A percentile compares a stretch with the other conserved stretches of the same genome.
Evolutionary conservation across 805 yeast species (phyloP).

Genomic region (Saturnispora saitoi): DNA sequence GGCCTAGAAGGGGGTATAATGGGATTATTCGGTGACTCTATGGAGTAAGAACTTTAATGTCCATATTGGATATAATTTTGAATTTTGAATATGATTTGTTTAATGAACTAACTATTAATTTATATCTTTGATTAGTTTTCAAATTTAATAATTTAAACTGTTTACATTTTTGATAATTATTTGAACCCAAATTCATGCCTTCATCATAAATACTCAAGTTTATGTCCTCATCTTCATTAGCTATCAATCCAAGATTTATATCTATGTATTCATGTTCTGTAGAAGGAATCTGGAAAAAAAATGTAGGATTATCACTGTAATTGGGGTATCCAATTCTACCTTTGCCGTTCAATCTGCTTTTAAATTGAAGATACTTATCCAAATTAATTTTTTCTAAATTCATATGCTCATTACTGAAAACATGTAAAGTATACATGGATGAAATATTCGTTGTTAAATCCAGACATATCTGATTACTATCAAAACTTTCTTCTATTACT

Average conservation of each 20-base stretch:
- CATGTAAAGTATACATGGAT: conserved; percentile 1
- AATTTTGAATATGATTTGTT: conserved; percentile 1
- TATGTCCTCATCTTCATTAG: not conserved
- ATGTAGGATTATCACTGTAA: not conserved
- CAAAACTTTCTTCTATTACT: not conserved
- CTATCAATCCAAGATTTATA: not conserved
- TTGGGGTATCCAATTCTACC: not conserved
- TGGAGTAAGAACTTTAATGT: not conserved
- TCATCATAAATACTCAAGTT: not conserved
- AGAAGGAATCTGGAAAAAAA: not conserved
- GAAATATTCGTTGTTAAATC: not conserved
- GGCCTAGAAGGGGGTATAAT: conserved; percentile 13
- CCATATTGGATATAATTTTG: not conserved
- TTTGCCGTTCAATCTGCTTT: not conserved
- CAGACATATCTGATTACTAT: not conserved
- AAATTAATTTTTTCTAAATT: not conserved
- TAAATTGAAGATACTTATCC: not conserved
- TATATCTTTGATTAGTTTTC: conserved; percentile 1
- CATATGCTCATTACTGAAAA: not conserved
- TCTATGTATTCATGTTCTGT: not conserved
- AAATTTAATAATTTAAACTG: not conserved
- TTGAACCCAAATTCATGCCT: not conserved
- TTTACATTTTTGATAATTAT: conserved; percentile 1
- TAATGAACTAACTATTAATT: not conserved
- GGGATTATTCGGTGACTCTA: conserved; percentile 11